Evolutionary conservation across 2,329 filamentous ascomycete genomes (phyloP), one percentile per base, ranked within the genome.

Genomic region (Hymenoscyphus linearis): DNA sequence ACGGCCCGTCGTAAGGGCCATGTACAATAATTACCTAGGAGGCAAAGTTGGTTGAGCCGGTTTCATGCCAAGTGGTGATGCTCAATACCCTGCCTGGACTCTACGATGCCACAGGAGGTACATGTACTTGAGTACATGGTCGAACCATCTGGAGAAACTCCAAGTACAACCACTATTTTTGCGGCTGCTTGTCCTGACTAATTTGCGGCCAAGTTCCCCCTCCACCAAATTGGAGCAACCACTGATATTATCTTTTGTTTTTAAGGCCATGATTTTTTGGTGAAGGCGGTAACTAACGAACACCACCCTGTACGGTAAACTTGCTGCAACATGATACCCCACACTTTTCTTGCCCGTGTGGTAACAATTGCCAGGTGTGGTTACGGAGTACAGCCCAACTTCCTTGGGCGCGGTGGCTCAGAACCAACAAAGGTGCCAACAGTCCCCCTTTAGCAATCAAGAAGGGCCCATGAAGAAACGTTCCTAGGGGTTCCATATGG

Each of bases 321-420:
- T 26, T 36, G 18, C 18, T 40, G 27, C 10, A 36, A 14, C 31
- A 37, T 56, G 34, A 16, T 13, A 25, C 31, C 55, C 40, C 35
- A 37, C 37, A 14, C 40, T n/a, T 22, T 37, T 13, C 14, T 47
- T 57, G 40, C 31, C 37, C 55, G 55, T 57, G 25, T 44, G 7
- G 55, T 27, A 47, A 22, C 40, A n/a, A 22, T 47, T 47, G 18
- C 9, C 40, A 47, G 37, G 55, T 57, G 55, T 57, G 55, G 55
- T 57, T 57, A 34, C n/a, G n/a, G n/a, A n/a, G n/a, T n/a, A n/a
- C 55, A 57, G 44, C 31, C 16, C 40, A n/a, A 37, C 55, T n/a
- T 22, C 36, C n/a, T 57, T 31, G 26, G 55, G 18, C 22, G 10
- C 25, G 44, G 22, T 50, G 44, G 44, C 22, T 50, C 18, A 10